Percentiles rank a stretch among this genome's conserved stretches.
phyloP scores from a whole-genome alignment of 352 stramenopile genomes.

The Salisapilia sapeloensis region DNA sequence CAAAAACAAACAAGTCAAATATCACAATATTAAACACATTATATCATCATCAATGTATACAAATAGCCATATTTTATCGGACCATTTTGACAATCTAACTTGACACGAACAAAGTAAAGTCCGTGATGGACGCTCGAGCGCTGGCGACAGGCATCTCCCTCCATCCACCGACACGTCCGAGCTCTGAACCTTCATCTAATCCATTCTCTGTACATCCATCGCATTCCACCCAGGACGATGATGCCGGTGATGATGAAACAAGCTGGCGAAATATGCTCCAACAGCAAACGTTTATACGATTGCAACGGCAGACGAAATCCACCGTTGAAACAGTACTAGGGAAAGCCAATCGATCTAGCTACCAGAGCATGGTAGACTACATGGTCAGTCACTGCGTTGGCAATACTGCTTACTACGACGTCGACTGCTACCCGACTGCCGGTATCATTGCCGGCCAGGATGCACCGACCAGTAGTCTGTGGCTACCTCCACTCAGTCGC shows the following conservation, averaged over 20 bases:
- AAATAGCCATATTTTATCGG: no score
- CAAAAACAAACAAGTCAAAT: no score
- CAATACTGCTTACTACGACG: no score
- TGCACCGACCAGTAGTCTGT: conserved; percentile 57
- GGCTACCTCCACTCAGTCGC: conserved; percentile 45
- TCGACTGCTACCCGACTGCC: conserved; percentile 20
- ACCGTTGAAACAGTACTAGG: conserved; percentile 39
- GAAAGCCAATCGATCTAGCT: conserved; percentile 50
- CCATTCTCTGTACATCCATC: no score
- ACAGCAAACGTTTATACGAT: no score
- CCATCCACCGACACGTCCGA: conserved; percentile 11
- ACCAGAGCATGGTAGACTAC: conserved; percentile 34
- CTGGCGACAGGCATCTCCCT: conserved; percentile 41
- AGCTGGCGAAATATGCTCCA: no score
- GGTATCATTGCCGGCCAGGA: conserved; percentile 52
- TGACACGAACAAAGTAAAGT: no score
- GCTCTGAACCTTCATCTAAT: background rate
- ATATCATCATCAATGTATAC: no score
- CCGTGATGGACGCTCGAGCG: conserved; percentile 23
- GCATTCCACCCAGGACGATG: no score
- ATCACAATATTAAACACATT: no score
- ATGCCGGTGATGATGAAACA: conserved; percentile 1
- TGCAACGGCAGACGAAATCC: conserved; percentile 18
- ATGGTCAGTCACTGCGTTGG: conserved; percentile 11
- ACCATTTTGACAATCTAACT: no score